Conservation (phyloP, 345 rosid genomes). For the Arabidopsis arenosa region DNA sequence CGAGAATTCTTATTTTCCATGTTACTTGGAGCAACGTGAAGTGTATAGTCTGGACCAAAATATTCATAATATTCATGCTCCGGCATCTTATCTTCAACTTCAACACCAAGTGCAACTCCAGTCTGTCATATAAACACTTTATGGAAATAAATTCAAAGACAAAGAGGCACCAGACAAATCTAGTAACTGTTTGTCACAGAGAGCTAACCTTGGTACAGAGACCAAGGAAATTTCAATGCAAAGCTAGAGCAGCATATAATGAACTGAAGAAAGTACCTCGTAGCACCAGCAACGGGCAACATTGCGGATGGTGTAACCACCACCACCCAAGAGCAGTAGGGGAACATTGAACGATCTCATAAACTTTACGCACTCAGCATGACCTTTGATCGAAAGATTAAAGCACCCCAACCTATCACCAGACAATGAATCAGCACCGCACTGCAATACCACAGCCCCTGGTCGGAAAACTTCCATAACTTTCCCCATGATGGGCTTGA, state of each 20-base stretch:
- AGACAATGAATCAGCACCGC: slow-evolving; percentile 74
- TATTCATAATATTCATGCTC: slow-evolving; percentile 81
- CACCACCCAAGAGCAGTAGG: slow-evolving; percentile 67
- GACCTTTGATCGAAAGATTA: slow-evolving; percentile 78
- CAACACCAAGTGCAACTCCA: slow-evolving; percentile 78
- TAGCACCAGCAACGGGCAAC: slow-evolving; percentile 87
- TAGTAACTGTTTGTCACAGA: background rate
- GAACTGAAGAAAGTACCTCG: slow-evolving; percentile 51
- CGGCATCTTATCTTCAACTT: slow-evolving; percentile 82
- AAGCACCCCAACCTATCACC: slow-evolving; percentile 80
- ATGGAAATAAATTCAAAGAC: background rate
- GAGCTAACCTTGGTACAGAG: slow-evolving; percentile 1
- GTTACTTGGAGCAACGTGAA: slow-evolving; percentile 60
- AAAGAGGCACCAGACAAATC: background rate
- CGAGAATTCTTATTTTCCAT: slow-evolving; percentile 64
- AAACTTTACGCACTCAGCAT: slow-evolving; percentile 72
- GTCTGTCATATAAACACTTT: slow-evolving; percentile 48
- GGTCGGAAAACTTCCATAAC: slow-evolving; percentile 72
- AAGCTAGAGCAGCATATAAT: slow-evolving; percentile 10
- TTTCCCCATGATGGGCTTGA: slow-evolving; percentile 69
- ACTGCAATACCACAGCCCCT: slow-evolving; percentile 71
- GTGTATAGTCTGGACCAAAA: slow-evolving; percentile 77
- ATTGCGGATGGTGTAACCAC: slow-evolving; percentile 76
- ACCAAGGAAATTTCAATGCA: slow-evolving; percentile 16
- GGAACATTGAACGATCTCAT: slow-evolving; percentile 86